Evolutionary conservation across 73 alveolate species (phyloP).

Genomic region (Effrenium voratum): DNA sequence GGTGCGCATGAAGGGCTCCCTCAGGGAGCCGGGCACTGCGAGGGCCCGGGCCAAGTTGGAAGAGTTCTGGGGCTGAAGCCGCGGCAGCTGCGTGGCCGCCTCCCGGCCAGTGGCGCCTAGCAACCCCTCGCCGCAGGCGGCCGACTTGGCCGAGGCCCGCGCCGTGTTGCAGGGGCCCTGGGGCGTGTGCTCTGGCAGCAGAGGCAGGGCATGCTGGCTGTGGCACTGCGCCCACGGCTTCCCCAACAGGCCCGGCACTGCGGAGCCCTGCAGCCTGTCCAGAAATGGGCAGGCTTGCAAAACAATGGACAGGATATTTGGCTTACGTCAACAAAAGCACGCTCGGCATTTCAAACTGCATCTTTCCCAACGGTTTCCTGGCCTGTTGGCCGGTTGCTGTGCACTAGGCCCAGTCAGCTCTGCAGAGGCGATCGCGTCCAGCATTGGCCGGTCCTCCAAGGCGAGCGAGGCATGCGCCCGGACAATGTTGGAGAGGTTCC

Average conservation of each 20-base stretch:
- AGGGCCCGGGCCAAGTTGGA: neutral
- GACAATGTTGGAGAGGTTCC: neutral
- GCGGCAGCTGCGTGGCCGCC: neutral
- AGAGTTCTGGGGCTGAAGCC: neutral
- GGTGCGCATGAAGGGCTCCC: neutral
- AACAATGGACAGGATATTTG: too few relatives aligned
- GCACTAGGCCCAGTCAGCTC: neutral
- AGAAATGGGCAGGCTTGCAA: too few relatives aligned
- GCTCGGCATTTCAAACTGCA: too few relatives aligned
- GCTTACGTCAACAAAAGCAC: too few relatives aligned
- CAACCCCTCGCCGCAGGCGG: neutral
- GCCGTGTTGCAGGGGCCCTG: neutral
- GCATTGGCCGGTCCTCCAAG: neutral
- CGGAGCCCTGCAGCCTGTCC: neutral
- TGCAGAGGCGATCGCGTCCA: neutral
- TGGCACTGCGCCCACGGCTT: neutral
- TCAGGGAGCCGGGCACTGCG: neutral
- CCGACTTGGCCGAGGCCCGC: neutral
- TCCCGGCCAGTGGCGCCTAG: neutral
- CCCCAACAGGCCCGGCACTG: neutral
- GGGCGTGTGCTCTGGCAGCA: neutral
- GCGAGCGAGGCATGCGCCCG: neutral
- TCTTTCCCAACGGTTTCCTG: too few relatives aligned
- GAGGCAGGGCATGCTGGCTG: neutral
- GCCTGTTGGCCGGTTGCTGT: neutral